phyloP scores from a whole-genome alignment of 257 asterid species.

The Eustoma russellianum region DNA sequence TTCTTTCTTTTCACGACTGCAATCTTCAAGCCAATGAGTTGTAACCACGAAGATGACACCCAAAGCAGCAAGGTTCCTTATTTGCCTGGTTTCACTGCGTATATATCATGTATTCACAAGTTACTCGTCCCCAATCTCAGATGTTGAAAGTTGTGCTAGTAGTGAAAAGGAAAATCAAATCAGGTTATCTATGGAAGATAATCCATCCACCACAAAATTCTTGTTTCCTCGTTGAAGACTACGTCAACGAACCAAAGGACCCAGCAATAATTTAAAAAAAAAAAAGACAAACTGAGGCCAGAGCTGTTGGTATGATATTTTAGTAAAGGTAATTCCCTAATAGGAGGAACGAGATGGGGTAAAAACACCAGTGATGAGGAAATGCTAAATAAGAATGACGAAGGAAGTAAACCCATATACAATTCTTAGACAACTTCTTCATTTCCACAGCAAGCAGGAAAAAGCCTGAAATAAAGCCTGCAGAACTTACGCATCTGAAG shows the following conservation, averaged over 20 bases:
- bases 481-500: slow-evolving; percentile 63
- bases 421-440: too few relatives aligned
- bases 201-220: too few relatives aligned
- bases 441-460: too few relatives aligned
- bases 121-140: background rate
- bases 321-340: background rate
- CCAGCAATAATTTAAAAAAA: too few relatives aligned
- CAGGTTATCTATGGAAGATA: background rate
- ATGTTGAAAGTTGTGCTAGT: background rate
- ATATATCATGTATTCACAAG: slow-evolving; percentile 13
- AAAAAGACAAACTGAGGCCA: too few relatives aligned
- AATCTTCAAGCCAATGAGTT: slow-evolving; percentile 84
- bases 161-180: background rate
- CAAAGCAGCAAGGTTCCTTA: slow-evolving; percentile 65
- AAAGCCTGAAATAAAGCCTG: too few relatives aligned
- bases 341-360: background rate
- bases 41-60: slow-evolving; percentile 74
- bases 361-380: slow-evolving; percentile 4
- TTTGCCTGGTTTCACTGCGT: slow-evolving; percentile 80
- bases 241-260: too few relatives aligned
- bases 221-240: too few relatives aligned
- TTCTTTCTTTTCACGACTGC: slow-evolving; percentile 62
- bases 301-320: too few relatives aligned
- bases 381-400: background rate
- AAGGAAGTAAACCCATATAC: too few relatives aligned